Percentiles rank a stretch among this genome's conserved stretches.
phyloP scores from a whole-genome alignment of 139 green algal genomes.

The Nannochloris sp. region DNA sequence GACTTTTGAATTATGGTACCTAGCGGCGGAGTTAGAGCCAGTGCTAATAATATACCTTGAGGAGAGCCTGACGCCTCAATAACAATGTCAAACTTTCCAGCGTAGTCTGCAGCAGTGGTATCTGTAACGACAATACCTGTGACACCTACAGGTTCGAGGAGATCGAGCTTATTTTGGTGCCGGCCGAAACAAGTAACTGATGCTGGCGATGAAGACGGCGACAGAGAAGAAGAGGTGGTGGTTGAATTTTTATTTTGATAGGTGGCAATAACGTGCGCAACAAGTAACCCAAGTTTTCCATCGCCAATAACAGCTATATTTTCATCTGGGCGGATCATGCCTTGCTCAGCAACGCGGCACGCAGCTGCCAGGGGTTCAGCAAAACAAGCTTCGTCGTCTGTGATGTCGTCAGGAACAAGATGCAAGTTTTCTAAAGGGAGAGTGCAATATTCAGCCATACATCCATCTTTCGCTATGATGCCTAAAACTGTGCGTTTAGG shows the following conservation, averaged over 20 bases:
- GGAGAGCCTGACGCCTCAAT: conserved; percentile 51
- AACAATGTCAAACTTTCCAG: conserved; percentile 40
- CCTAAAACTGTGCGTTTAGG: conserved; percentile 51
- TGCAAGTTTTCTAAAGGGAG: conserved; percentile 58
- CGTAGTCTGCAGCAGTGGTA: not conserved
- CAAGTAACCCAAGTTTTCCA: conserved; percentile 48
- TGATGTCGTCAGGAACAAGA: conserved; percentile 44
- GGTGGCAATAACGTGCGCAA: conserved; percentile 1
- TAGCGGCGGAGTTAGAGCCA: conserved; percentile 35
- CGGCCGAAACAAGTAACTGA: conserved; percentile 47
- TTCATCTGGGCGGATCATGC: conserved; percentile 5
- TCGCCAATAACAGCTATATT: conserved; percentile 48
- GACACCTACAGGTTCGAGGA: conserved; percentile 30
- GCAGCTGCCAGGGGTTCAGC: conserved; percentile 69
- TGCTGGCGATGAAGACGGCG: no score
- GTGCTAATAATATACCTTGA: conserved; percentile 31
- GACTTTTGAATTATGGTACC: conserved; percentile 65
- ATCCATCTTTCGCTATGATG: conserved; percentile 64
- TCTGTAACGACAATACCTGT: not conserved
- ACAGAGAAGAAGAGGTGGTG: not conserved
- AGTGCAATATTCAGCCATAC: conserved; percentile 47
- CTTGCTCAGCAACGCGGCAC: conserved; percentile 61
- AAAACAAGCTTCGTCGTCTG: conserved; percentile 49
- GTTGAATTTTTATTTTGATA: no score
- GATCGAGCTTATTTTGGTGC: conserved; percentile 52